A percentile compares a stretch with the other conserved stretches of the same genome.
These are phyloP conservation scores for Pseudognaphalium luteoalbum DNA, from an alignment of 129 eudicot species.

Conservation along the genomic window DNA sequence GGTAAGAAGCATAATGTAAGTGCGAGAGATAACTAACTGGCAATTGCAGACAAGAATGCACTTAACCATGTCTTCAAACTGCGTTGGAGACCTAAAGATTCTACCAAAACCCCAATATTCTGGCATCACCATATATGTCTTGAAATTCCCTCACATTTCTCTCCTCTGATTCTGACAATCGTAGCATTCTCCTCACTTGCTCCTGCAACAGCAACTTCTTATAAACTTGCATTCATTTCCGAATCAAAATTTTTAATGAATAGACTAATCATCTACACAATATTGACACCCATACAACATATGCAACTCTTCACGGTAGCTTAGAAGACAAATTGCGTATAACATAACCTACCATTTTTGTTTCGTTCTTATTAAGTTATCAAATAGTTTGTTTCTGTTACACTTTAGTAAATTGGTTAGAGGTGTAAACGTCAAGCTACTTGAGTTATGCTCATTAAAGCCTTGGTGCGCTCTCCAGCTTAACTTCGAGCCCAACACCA, in stretches of 20 bases:
- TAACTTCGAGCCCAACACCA: too few species aligned
- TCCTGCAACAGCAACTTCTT: conserved; percentile 29
- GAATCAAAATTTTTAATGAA: neutral
- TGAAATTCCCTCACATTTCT: conserved; percentile 58
- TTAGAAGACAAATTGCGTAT: too few species aligned
- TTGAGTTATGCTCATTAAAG: too few species aligned
- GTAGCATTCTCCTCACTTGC: conserved; percentile 85
- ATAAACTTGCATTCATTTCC: neutral
- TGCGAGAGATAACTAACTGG: conserved; percentile 52
- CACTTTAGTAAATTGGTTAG: too few species aligned
- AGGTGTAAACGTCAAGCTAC: too few species aligned
- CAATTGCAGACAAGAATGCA: conserved; percentile 92
- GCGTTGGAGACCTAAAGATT: conserved; percentile 73
- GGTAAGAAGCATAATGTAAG: neutral
- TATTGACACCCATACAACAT: too few species aligned
- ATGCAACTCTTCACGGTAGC: too few species aligned
- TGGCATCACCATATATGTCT: conserved; percentile 52
- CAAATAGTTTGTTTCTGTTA: too few species aligned
- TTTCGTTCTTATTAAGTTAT: too few species aligned
- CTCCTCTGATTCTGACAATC: conserved; percentile 65
- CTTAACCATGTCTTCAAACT: conserved; percentile 95
- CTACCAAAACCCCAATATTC: conserved; percentile 70
- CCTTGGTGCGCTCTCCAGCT: too few species aligned
- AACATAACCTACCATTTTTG: too few species aligned
- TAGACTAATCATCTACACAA: neutral